Conservation (phyloP, 805 yeast genomes). For the Lachancea sp. region DNA sequence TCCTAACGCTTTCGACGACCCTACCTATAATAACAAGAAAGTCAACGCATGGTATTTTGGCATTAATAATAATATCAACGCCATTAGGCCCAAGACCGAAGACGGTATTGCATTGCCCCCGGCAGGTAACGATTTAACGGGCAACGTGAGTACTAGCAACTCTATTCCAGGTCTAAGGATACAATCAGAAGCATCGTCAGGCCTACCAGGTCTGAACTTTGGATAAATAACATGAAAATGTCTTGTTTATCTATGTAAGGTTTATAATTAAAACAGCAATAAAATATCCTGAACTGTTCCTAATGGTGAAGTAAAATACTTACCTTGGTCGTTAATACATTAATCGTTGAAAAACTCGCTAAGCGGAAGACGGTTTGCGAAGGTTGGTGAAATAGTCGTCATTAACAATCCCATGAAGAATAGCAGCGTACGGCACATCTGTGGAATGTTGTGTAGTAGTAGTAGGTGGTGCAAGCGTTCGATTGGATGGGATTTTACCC, state of each 20-base stretch:
- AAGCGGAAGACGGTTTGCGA: constrained; percentile 3
- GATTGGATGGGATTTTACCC: constrained; percentile 3
- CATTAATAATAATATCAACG: constrained; percentile 34
- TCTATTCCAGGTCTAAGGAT: not conserved
- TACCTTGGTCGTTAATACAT: constrained; percentile 5
- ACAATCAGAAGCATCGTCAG: constrained; percentile 7
- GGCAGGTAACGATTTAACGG: constrained; percentile 8
- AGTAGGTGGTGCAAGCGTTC: not conserved
- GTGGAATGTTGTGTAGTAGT: not conserved
- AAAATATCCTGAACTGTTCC: not conserved
- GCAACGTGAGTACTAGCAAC: not conserved
- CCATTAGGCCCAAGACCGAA: constrained; percentile 31
- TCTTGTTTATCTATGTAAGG: not conserved
- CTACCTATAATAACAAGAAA: constrained; percentile 65
- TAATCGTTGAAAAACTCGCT: constrained; percentile 3
- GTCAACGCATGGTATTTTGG: constrained; percentile 52
- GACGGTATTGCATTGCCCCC: constrained; percentile 33
- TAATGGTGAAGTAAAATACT: constrained; percentile 1
- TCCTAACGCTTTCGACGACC: constrained; percentile 72
- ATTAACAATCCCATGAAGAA: constrained; percentile 15
- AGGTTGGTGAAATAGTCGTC: constrained; percentile 17
- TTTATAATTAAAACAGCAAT: not conserved
- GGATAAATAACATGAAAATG: not conserved
- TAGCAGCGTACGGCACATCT: constrained; percentile 11
- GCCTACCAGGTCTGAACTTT: constrained; percentile 13